Conservation (phyloP, 345 rosid species). For the Bruguiera parviflora region DNA sequence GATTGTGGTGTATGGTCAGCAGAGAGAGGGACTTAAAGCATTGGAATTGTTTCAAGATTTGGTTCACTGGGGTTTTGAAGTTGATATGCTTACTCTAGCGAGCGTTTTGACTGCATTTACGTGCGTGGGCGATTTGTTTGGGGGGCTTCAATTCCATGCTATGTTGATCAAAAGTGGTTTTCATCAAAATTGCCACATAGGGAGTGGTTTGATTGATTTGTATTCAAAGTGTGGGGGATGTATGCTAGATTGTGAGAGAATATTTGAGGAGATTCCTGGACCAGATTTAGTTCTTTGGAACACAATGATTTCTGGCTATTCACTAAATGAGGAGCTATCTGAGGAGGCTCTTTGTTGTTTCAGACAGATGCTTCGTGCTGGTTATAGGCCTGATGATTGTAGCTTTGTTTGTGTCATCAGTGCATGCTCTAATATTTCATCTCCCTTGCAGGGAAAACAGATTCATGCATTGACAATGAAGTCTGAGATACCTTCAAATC, state of each 20-base stretch:
- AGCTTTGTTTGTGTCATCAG: constrained; percentile 75
- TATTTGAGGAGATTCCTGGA: constrained; percentile 57
- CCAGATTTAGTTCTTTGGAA: constrained; percentile 89
- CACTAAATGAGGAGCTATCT: constrained; percentile 55
- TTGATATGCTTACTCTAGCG: constrained; percentile 79
- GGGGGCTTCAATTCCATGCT: constrained; percentile 78
- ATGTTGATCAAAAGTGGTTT: constrained; percentile 64
- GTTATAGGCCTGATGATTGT: constrained; percentile 79
- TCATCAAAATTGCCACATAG: constrained; percentile 68
- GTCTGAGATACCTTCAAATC: constrained; percentile 61
- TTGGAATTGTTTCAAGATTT: constrained; percentile 64
- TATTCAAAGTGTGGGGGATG: constrained; percentile 69
- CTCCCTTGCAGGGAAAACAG: constrained; percentile 80
- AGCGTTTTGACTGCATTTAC: constrained; percentile 79
- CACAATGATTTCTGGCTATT: constrained; percentile 84
- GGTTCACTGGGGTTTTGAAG: constrained; percentile 44
- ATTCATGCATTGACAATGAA: constrained; percentile 67
- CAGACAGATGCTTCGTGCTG: constrained; percentile 50
- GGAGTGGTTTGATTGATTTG: constrained; percentile 86
- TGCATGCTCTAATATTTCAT: constrained; percentile 69
- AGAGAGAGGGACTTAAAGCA: constrained; percentile 61
- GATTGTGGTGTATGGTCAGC: constrained; percentile 88
- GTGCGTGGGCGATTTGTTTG: constrained; percentile 45
- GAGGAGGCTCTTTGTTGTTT: constrained; percentile 71
- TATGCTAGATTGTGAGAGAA: constrained; percentile 53